These are phyloP conservation scores for Apiospora koreana DNA, from an alignment of 2,329 filamentous ascomycete genomes.

Conservation along the genomic window DNA sequence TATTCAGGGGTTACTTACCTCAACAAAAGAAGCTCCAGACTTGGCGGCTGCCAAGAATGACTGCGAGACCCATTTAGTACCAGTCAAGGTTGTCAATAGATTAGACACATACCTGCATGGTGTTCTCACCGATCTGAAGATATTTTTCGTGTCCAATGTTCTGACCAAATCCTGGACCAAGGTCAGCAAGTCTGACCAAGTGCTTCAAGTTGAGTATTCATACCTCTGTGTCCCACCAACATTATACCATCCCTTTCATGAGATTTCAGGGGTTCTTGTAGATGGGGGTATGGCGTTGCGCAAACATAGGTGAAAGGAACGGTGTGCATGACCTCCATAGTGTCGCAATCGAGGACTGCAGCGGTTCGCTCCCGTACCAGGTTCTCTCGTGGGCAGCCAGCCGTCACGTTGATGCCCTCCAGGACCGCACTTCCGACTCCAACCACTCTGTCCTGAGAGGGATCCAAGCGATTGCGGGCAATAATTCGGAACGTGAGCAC, in stretches of 20 bases:
- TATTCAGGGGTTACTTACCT: conserved; percentile 25
- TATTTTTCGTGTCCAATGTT: neutral
- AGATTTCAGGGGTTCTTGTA: neutral
- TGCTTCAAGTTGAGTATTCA: no score
- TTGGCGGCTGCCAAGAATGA: neutral
- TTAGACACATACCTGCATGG: neutral
- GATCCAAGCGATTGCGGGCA: neutral
- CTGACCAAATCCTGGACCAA: neutral
- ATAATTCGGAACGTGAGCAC: neutral
- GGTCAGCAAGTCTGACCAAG: neutral
- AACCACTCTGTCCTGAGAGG: neutral
- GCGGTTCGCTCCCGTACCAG: neutral
- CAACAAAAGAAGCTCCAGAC: conserved; percentile 12
- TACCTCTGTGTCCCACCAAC: neutral
- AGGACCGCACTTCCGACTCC: neutral
- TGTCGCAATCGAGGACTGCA: neutral
- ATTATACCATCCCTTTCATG: neutral
- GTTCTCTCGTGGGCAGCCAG: neutral
- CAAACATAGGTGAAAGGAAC: neutral
- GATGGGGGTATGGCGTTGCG: neutral
- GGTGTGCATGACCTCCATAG: neutral
- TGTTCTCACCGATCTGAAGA: neutral
- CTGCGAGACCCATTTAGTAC: neutral
- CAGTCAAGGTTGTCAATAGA: fast-evolving
- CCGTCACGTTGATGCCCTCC: neutral